These are phyloP conservation scores for Lipomyces japonicus DNA, from an alignment of 805 yeast genomes.

Conservation along the genomic window DNA sequence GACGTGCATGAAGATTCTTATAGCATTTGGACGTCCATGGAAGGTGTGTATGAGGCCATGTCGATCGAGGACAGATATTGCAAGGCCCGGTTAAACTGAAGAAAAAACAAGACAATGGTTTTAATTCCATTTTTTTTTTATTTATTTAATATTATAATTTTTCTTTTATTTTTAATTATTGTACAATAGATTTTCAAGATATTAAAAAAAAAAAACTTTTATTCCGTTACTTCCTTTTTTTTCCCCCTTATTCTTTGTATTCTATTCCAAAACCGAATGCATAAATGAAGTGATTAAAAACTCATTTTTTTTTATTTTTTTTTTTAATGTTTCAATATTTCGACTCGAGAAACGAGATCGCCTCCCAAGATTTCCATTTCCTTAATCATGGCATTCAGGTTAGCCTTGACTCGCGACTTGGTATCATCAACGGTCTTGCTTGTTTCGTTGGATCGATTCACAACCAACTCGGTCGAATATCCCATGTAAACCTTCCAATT, in stretches of 20 bases:
- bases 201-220: background rate
- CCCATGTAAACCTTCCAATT: constrained; percentile 80
- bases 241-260: too few relatives aligned
- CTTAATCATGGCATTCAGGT: constrained; percentile 47
- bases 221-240: too few relatives aligned
- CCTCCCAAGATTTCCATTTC: constrained; percentile 55
- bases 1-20: constrained; percentile 68
- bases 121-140: background rate
- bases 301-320: background rate
- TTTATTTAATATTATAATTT: background rate
- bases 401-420: constrained; percentile 32
- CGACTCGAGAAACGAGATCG: constrained; percentile 34
- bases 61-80: constrained; percentile 86
- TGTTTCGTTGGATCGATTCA: constrained; percentile 33
- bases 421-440: constrained; percentile 8
- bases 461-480: constrained; percentile 63
- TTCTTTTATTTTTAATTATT: background rate
- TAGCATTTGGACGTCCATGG: constrained; percentile 70
- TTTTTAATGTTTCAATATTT: background rate
- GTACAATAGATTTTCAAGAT: background rate
- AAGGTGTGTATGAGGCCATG: constrained; percentile 91
- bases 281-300: background rate
- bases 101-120: constrained; percentile 1
- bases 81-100: constrained; percentile 27
- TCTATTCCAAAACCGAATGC: background rate